A percentile compares a stretch with the other conserved stretches of the same genome.
Conservation (phyloP, 2,329 filamentous ascomycete genomes). For the Fusarium sp. region DNA sequence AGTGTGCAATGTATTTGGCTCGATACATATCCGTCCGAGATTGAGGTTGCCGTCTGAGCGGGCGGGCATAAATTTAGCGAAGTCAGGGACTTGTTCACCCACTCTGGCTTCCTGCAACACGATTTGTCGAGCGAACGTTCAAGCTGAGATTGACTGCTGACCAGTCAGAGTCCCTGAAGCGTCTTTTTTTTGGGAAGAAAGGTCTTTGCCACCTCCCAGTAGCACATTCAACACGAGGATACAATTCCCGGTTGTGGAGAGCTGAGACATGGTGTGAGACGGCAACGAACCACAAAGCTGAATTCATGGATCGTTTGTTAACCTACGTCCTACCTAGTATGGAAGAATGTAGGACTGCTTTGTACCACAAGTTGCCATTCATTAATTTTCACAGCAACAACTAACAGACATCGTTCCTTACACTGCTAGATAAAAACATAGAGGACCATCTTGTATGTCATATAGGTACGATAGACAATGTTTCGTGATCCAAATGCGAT, state of each 20-base stretch:
- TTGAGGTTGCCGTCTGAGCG: conserved; percentile 2
- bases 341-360: neutral
- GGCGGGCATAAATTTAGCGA: conserved; percentile 16
- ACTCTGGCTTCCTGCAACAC: conserved; percentile 17
- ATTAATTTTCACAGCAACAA: neutral
- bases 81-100: conserved; percentile 13
- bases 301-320: neutral
- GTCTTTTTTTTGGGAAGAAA: conserved; percentile 26
- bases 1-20: neutral
- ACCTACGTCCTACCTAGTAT: neutral
- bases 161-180: conserved; percentile 40
- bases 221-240: conserved; percentile 2
- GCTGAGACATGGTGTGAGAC: conserved; percentile 32
- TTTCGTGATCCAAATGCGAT: neutral
- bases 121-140: conserved; percentile 32
- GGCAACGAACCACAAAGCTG: neutral
- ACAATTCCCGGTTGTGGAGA: conserved; percentile 17
- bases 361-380: neutral
- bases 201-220: conserved; percentile 32
- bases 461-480: neutral
- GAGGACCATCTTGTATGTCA: neutral
- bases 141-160: conserved; percentile 13
- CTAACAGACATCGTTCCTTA: neutral
- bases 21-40: neutral
- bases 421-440: neutral